Evolutionary conservation across 306 rosid species (phyloP), one percentile per base, ranked within the genome.

Genomic region (Clitoria ternatea): DNA sequence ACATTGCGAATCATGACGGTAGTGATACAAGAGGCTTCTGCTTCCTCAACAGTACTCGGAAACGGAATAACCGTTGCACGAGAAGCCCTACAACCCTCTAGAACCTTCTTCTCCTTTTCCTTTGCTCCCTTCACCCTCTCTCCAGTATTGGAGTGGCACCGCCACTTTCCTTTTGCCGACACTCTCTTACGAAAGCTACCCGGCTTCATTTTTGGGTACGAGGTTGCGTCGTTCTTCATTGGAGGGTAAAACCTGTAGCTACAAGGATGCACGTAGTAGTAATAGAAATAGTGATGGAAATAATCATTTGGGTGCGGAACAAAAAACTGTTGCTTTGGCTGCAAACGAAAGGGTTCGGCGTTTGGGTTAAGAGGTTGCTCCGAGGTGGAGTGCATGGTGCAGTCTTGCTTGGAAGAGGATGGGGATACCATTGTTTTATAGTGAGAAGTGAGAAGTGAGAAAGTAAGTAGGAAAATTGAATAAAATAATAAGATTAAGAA

Each of bases 1-100:
- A 77, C 4, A n/a, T 69, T 69, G 0, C 81, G 71, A 11, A 77
- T 69, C 81, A 77, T 77, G n/a, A 77, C 32, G 0, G 81, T 77
- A 27, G 81, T 77, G 0, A 9, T 39, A 2, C 1, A 2, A 2
- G 45, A 26, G 30, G 13, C 13, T 3, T 59, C 5, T 0, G 70
- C 56, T 77, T 69, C 71, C 11, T 48, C 37, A 4, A 60, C 13
- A 0, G 39, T 69, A 3, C 18, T 24, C 0, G 81, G 81, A 29
- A 77, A 77, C 0, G 70, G 76, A 13, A 19, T 44, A 26, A 3
- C 5, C 0, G 3, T 0, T 8, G 15, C 2, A 23, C 63, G 52
- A 52, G 1, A 6, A 10, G n/a, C n/a, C 64, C 8, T 18, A 70
- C 32, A 6, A 0, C 18, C 29, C 2, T 27, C 22, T 2, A 4